Base-by-base conservation (phyloP, 768 basidiomycete species). In the Phaeotremella fagi region DNA sequence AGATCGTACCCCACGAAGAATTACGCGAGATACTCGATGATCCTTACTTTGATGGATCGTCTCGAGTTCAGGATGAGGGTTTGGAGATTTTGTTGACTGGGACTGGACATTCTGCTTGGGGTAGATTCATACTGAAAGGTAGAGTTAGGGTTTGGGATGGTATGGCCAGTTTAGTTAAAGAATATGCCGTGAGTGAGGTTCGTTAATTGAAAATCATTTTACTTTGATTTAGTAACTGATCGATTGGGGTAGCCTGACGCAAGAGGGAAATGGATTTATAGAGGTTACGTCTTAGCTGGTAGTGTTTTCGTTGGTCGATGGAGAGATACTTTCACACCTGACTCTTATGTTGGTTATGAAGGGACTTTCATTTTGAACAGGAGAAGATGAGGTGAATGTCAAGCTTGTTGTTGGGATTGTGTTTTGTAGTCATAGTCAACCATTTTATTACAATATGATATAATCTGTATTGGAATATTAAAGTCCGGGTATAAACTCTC, bases 271-370 rank as follows among this genome's bases (percentile, higher is more conserved):
- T 52, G 51, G 54, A n/a, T 29, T 41, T 31, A 36, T 51, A 50
- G 60, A 44, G 88, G 88, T 11, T 90, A 87, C 72, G 77, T 90
- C 45, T 80, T 88, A 31, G 44, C 75, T 16, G 78, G 85, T 55
- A 85, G 86, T 9, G 83, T 84, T 64, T 72, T 90, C 29, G 83
- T 86, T 16, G 90, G 90, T 28, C 79, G 90, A 42, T 94, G 90
- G 90, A 79, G 90, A 57, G 90, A 94, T 64, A 86, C 86, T 2
- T 71, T 87, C 41, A 89, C 83, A 45, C 82, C 83, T 0, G 71
- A 79, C 9, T 75, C 80, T 26, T 76, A 80, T 25, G 75, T 78
- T 24, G 89, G 89, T 4, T 90, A 94, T 67, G 90, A 94, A 76
- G 90, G 68, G 26, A 64, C 63, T 12, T 70, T 66, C 42, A 64